Percentiles rank a stretch among this genome's conserved stretches.
Evolutionary conservation across 129 eudicot genomes (phyloP).

Genomic region (Dittrichia graveolens): DNA sequence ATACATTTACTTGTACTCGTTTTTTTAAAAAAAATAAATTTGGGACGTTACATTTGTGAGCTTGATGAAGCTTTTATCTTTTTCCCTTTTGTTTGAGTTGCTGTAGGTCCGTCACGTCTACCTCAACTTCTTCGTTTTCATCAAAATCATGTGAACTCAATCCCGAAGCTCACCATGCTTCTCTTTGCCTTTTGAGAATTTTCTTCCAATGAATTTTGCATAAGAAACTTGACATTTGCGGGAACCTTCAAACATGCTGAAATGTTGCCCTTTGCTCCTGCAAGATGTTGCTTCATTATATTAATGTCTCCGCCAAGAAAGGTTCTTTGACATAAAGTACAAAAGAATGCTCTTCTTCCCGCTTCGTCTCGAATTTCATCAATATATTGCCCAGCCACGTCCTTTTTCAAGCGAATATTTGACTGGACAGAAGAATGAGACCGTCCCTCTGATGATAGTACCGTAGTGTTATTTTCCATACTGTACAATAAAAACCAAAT

Average conservation of each 20-base stretch:
- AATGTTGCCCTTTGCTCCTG: neutral
- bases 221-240: neutral
- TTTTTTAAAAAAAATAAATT: too few species aligned
- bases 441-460: neutral
- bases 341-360: neutral
- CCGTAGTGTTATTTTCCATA: neutral
- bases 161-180: neutral
- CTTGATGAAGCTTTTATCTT: neutral
- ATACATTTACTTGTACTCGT: too few species aligned
- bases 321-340: neutral
- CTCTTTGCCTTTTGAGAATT: neutral
- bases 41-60: too few species aligned
- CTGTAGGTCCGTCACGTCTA: neutral
- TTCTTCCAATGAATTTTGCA: neutral
- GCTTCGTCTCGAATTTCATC: neutral
- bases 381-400: neutral
- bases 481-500: neutral
- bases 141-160: too few species aligned
- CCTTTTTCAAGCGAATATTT: neutral
- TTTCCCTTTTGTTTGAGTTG: neutral
- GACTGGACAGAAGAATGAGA: neutral
- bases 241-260: neutral
- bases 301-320: conserved; percentile 5
- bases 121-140: neutral
- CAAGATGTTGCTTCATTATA: conserved; percentile 19